Evolutionary conservation across 2,329 filamentous ascomycete genomes (phyloP).

Genomic region (Bimuria novae-zelandiae): DNA sequence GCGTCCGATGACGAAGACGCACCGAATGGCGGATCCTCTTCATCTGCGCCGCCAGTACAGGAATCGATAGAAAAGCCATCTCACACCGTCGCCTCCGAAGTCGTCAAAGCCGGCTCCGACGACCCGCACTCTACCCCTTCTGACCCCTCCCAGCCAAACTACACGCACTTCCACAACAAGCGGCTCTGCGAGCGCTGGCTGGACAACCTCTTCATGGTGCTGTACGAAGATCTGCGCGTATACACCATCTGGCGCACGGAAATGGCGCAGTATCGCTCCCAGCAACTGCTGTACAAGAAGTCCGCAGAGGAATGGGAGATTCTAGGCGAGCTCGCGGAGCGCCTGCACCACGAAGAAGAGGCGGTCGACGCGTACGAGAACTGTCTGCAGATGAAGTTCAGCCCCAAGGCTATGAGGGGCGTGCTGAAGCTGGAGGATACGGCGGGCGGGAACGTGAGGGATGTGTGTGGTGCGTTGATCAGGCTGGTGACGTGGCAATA

Average conservation of each 20-base stretch:
- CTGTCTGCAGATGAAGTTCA: constrained; percentile 86
- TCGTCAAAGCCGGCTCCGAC: constrained; percentile 75
- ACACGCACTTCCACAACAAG: constrained; percentile 95
- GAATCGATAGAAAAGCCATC: constrained; percentile 74
- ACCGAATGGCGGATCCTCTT: constrained; percentile 35
- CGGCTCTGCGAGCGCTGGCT: constrained; percentile 96
- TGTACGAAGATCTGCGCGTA: constrained; percentile 96
- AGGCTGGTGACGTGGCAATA: constrained; percentile 97
- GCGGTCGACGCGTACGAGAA: constrained; percentile 90
- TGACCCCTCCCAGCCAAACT: constrained; percentile 62
- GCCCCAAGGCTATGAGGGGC: constrained; percentile 86
- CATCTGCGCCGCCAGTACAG: constrained; percentile 30
- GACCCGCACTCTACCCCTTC: constrained; percentile 46
- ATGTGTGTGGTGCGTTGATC: constrained; percentile 84
- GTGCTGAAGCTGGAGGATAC: constrained; percentile 80
- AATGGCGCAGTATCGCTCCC: constrained; percentile 91
- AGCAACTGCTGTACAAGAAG: constrained; percentile 95
- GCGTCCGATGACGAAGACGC: constrained; percentile 33
- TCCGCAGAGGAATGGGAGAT: constrained; percentile 98
- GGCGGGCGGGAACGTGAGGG: constrained; percentile 72
- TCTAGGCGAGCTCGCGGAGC: constrained; percentile 86
- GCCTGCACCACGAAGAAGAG: constrained; percentile 89
- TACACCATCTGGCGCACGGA: constrained; percentile 99
- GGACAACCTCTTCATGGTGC: constrained; percentile 98
- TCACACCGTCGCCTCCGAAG: constrained; percentile 76